Evolutionary conservation across 169 alveolate genomes (phyloP).

Genomic region (Cryptosporidium ubiquitum): DNA sequence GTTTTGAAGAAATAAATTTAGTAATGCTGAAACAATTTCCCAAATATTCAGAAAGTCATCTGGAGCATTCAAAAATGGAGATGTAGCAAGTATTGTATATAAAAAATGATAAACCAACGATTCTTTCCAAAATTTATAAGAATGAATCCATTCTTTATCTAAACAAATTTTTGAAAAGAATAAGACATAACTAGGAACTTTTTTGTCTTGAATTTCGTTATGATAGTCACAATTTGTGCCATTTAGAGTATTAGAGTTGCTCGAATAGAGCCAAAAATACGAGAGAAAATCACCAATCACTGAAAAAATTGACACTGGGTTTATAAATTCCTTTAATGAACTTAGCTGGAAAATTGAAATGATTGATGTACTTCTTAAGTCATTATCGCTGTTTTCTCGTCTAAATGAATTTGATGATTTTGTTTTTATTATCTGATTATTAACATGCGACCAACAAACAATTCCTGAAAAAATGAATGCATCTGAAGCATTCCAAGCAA

Average conservation of each 20-base stretch:
- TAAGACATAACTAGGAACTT: slow-evolving; percentile 29
- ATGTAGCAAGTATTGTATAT: slow-evolving; percentile 16
- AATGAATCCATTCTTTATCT: slow-evolving; percentile 1
- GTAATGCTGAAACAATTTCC: slow-evolving; percentile 29
- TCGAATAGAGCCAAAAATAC: slow-evolving; percentile 26
- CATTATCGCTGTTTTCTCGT: neutral
- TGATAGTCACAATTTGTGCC: neutral
- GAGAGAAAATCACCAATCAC: slow-evolving; percentile 40
- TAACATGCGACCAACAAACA: slow-evolving; percentile 44
- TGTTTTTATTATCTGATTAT: slow-evolving; percentile 7
- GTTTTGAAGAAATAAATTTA: slow-evolving; percentile 11
- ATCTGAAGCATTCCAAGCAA: slow-evolving; percentile 72
- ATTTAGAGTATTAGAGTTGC: neutral
- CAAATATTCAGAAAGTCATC: slow-evolving; percentile 39
- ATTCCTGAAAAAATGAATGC: slow-evolving; percentile 66
- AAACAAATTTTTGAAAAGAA: slow-evolving; percentile 30
- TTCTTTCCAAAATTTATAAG: slow-evolving; percentile 43
- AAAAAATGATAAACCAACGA: slow-evolving; percentile 43
- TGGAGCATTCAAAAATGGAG: neutral
- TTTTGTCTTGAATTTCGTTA: neutral
- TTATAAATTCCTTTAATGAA: slow-evolving; percentile 3
- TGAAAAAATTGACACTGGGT: slow-evolving; percentile 16
- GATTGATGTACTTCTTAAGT: slow-evolving; percentile 36
- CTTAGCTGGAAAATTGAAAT: slow-evolving; percentile 41
- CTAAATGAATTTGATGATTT: neutral